Base-by-base conservation (phyloP, 768 basidiomycete genomes). In the Suillus plorans region DNA sequence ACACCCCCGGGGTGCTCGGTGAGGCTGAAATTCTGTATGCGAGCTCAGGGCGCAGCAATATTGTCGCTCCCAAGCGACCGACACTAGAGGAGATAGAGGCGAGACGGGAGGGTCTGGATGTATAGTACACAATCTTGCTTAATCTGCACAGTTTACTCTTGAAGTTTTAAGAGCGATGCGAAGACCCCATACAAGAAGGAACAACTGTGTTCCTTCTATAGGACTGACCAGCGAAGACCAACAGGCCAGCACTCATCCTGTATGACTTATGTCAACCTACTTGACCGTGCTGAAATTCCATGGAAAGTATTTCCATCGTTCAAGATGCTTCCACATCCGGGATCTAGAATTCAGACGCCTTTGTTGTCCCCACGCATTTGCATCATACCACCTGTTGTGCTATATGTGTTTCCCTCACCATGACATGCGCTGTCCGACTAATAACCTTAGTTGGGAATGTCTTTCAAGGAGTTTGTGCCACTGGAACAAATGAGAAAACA, bases 1-100 rank as follows among this genome's bases (percentile, higher is more conserved):
- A 92, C 68, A 71, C 73, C 2, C 81, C 90, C 7, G 84, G 84
- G 34, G 78, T 81, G 58, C 73, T 91, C 31, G 85, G 83, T 16
- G 82, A 84, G 69, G 79, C 88, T 5, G 91, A 94, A 76, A 80
- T 90, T 57, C 75, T 86, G 73, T 89, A 89, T 72, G 88, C 82
- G 61, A 90, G 90, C 73, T 85, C 89, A 1, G 89, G 87, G 28
- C 85, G 82, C 69, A 89, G 84, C 69, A 74, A 70, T 47, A 74
- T 73, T 45, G 50, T 71, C n/a, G 74, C 72, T 45, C 77, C 78
- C 42, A 76, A 69, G 66, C 75, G 75, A 12, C 72, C 64, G 0
- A 66, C 76, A 55, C 65, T 72, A 66, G 71, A 68, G 53, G 75
- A 71, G 49, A 47, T 67, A 66, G 68, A 69, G 50, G 39, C 36